Evolutionary conservation across 2,329 filamentous ascomycete species (phyloP), one percentile per base, ranked within the genome.

Genomic region (Aspergillus fumigatus): DNA sequence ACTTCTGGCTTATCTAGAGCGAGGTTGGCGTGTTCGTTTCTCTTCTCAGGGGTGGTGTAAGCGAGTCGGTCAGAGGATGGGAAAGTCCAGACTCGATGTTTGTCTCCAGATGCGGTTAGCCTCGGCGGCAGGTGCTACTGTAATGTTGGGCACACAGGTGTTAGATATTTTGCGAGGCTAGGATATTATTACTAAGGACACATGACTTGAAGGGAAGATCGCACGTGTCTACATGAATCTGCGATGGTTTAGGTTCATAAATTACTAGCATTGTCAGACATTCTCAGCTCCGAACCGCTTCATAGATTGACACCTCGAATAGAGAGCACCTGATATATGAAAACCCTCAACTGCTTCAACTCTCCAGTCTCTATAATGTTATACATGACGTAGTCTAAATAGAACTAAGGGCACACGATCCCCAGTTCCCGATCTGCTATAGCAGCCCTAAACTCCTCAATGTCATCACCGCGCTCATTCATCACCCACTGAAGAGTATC

Each of bases 401-500:
- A 35, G 11, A 29, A 26, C 48, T 14, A 65, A 48, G 60, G 57
- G 52, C 60, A 60, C 19, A 66, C 66, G 55, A 75, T 65, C 8
- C 73, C 73, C 11, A 70, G 54, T n/a, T 68, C 66, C 35, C 66
- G 63, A 50, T 69, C 65, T 27, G 55, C 57, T 58, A 75, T 69
- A 10, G 64, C 64, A 54, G 63, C 61, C 52, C 64, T 62, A 19
- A 76, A 59, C 32, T 78, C 79, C 35, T 73, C 73, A 6, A 80
- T 67, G 60, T 83, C 77, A 48, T 79, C 77, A 0, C 82, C 82
- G 8, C 84, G 69, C 68, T 85, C 80, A 53, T 73, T 75, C 57
- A 86, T 65, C 45, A 87, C 83, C 73, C 77, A 80, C 52, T 79
- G 77, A 49, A 86, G 64, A 29, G 84, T 86, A 72, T 86, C 81